phyloP scores from a whole-genome alignment of 2,329 filamentous ascomycete species.

The Diaporthe longicolla region DNA sequence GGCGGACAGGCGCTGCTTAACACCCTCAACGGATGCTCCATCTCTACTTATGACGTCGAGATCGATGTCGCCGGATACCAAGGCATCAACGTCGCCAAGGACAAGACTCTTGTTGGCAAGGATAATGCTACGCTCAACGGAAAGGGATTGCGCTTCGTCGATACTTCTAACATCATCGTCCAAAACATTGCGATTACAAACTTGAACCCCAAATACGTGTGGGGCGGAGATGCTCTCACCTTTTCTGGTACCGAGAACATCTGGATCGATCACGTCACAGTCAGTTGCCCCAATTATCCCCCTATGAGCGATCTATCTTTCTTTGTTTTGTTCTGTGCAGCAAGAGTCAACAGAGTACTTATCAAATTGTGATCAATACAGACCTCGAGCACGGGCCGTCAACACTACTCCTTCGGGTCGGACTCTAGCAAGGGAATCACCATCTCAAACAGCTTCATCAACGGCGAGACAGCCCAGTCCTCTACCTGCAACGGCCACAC shows the following conservation, averaged over 20 bases:
- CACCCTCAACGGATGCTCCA: constrained; percentile 60
- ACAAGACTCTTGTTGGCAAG: constrained; percentile 70
- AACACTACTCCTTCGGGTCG: constrained; percentile 72
- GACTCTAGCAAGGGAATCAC: constrained; percentile 67
- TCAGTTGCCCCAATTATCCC: background rate
- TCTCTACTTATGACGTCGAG: constrained; percentile 58
- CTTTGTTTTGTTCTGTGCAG: background rate
- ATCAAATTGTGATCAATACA: constrained; percentile 43
- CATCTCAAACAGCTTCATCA: constrained; percentile 72
- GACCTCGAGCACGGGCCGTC: constrained; percentile 70
- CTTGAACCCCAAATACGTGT: constrained; percentile 48
- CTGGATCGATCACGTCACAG: constrained; percentile 66
- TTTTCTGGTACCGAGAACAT: constrained; percentile 51
- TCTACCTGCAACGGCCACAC: constrained; percentile 71
- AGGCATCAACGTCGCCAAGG: constrained; percentile 66
- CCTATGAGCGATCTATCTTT: too few species aligned
- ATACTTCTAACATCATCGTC: constrained; percentile 70
- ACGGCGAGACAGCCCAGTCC: constrained; percentile 68
- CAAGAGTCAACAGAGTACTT: background rate
- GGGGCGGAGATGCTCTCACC: constrained; percentile 38
- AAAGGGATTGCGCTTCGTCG: constrained; percentile 66
- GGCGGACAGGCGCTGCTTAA: constrained; percentile 39
- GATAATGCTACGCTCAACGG: constrained; percentile 70
- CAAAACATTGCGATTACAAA: constrained; percentile 70
- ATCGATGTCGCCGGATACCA: constrained; percentile 66